Base-by-base conservation (phyloP, 2,329 filamentous ascomycete species). In the Colletotrichum sp. region DNA sequence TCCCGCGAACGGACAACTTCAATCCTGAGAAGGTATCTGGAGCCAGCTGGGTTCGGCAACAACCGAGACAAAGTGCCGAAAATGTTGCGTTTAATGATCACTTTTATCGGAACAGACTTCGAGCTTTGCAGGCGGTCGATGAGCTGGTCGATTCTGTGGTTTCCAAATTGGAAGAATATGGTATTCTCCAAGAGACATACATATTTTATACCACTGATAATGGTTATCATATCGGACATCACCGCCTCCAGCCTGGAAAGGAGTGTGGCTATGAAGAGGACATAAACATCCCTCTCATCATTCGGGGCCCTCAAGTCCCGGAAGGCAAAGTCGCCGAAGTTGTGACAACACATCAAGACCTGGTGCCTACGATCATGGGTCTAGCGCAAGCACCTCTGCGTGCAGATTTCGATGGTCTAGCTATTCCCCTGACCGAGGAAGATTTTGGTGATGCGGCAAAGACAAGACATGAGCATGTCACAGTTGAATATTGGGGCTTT, bases 1-100 rank as follows among this genome's bases (percentile, higher is more conserved):
- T 95, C 1, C 93, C 93, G 0, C 85, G 93, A 24, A 92, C 88
- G 1, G 84, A 87, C 0, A 90, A 92, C 80, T 95, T 95, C 84
- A 95, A 95, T 80, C 92, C 92, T 0, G 77, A 79, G 6, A 69
- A 74, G 12, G 71, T 83, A 1, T 83, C 83, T 9, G 85, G 85
- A 7, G 88, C 84, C 6, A 85, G 83, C 36, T 90, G 88, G 87
- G 81, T 89, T 44, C 79, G 81, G 9, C 71, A 81, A 16, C 84
- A 88, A 5, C 82, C 84, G 2, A 81, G 77, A 34, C 78, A 81
- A 12, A 82, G 79, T 26, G 77, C 81, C n/a, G 79, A 78, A 7
- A 79, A 80, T 15, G 72, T 86, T n/a, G 81, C 79, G 5, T 83
- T 82, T 66, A 82, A 84, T 55, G 85, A 87, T 63, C 77, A 82